A percentile compares a stretch with the other conserved stretches of the same genome.
phyloP scores from a whole-genome alignment of 2,329 filamentous ascomycete genomes.

The Trichoderma brevicompactum region DNA sequence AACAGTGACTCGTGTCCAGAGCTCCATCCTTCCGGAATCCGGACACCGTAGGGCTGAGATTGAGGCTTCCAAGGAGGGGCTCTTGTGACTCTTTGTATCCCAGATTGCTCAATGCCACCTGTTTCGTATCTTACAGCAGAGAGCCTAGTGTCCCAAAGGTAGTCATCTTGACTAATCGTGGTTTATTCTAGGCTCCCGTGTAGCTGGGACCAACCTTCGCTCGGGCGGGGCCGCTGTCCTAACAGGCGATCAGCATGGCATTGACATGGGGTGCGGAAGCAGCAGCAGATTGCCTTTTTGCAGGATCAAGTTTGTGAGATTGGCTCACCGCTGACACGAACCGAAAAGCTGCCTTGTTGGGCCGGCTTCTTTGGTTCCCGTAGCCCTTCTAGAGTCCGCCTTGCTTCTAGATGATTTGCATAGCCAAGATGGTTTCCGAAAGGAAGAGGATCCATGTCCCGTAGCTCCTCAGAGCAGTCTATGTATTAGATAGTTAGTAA shows the following conservation, averaged over 20 bases:
- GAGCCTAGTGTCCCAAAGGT: too few species aligned
- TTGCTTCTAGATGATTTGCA: neutral
- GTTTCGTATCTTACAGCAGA: neutral
- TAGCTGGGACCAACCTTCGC: neutral
- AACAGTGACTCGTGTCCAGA: neutral
- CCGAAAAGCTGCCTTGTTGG: neutral
- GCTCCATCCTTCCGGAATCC: conserved; percentile 3
- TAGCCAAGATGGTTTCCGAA: neutral
- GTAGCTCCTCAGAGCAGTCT: too few species aligned
- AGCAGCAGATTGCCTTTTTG: neutral
- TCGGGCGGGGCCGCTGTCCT: neutral
- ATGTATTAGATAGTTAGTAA: too few species aligned
- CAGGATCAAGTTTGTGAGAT: neutral
- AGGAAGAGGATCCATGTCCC: neutral
- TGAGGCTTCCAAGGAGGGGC: neutral
- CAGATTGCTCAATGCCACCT: neutral
- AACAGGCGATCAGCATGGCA: conserved; percentile 5
- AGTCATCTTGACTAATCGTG: neutral
- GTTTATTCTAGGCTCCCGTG: neutral
- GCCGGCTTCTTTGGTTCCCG: neutral
- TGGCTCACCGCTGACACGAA: neutral
- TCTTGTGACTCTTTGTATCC: conserved; percentile 1
- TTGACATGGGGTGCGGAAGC: neutral
- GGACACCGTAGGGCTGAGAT: conserved; percentile 15
- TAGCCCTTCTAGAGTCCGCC: neutral